Conservation (phyloP, 805 yeast species). For the Monosporozyma aerobia region DNA sequence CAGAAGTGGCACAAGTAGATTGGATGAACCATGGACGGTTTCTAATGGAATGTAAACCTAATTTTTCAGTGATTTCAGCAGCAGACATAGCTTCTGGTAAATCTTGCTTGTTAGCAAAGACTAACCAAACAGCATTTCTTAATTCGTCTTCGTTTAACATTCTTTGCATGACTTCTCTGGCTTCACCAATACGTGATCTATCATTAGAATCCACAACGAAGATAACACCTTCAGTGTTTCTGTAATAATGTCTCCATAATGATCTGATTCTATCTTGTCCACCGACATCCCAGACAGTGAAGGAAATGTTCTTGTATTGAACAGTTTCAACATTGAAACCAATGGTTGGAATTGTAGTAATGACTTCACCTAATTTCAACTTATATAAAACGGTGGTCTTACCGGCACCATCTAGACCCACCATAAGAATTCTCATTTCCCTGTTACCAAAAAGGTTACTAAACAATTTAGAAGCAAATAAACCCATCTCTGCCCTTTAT, state of each 20-base stretch:
- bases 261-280: slow-evolving; percentile 99
- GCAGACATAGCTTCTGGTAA: slow-evolving; percentile 98
- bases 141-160: slow-evolving; percentile 98
- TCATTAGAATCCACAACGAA: slow-evolving; percentile 97
- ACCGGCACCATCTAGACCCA: slow-evolving; percentile 98
- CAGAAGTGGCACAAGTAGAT: slow-evolving; percentile 98
- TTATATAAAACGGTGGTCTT: slow-evolving; percentile 93
- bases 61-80: slow-evolving; percentile 94
- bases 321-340: slow-evolving; percentile 97
- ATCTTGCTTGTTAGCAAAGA: slow-evolving; percentile 97
- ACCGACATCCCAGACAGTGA: slow-evolving; percentile 99
- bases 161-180: slow-evolving; percentile 96
- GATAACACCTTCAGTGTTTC: slow-evolving; percentile 96
- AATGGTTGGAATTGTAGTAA: slow-evolving; percentile 92
- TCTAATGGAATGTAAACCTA: slow-evolving; percentile 93
- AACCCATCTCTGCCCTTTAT: slow-evolving; percentile 57
- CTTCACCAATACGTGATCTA: slow-evolving; percentile 95
- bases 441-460: slow-evolving; percentile 94
- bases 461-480: slow-evolving; percentile 87
- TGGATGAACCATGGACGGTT: slow-evolving; percentile 99
- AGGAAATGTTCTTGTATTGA: slow-evolving; percentile 92
- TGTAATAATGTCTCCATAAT: slow-evolving; percentile 97
- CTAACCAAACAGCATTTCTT: slow-evolving; percentile 90
- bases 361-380: slow-evolving; percentile 91
- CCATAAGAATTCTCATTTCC: slow-evolving; percentile 97